A percentile compares a stretch with the other conserved stretches of the same genome.
phyloP scores from a whole-genome alignment of 139 green algal genomes.

The Coccomyxa sp. region DNA sequence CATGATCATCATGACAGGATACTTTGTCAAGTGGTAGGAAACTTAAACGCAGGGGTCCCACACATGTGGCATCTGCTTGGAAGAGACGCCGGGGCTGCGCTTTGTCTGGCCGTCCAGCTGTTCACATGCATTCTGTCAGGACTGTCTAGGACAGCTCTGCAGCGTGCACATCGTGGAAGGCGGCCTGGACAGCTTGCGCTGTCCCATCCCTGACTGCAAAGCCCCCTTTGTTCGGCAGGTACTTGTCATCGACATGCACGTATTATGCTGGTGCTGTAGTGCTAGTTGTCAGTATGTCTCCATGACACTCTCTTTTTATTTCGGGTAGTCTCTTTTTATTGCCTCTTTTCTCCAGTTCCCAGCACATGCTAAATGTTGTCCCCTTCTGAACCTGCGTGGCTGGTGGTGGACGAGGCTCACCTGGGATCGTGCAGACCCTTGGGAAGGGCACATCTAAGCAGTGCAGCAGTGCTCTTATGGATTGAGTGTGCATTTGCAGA shows the following conservation, averaged over 20 bases:
- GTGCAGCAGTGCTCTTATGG: background rate
- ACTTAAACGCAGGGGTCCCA: background rate
- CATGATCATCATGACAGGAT: too few relatives aligned
- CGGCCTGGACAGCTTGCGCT: constrained; percentile 52
- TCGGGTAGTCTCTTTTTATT: background rate
- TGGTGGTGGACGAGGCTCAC: too few relatives aligned
- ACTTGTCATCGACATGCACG: background rate
- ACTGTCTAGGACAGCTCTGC: constrained; percentile 53
- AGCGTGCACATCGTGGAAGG: constrained; percentile 53
- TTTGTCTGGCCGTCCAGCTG: constrained; percentile 61
- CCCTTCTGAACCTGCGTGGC: background rate
- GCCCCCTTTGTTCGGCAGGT: constrained; percentile 36
- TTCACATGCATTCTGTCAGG: constrained; percentile 66
- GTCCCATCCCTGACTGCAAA: constrained; percentile 60
- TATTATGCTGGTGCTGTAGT: background rate
- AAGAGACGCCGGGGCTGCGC: constrained; percentile 44
- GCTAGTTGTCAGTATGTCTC: background rate
- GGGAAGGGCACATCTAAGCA: background rate
- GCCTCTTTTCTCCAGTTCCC: background rate
- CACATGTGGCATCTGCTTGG: constrained; percentile 64
- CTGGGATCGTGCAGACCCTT: too few relatives aligned
- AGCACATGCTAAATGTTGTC: background rate
- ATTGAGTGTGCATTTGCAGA: constrained; percentile 1
- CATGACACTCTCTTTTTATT: background rate
- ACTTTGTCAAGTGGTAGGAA: too few relatives aligned